Conservation (phyloP, 768 basidiomycete genomes). For the Flagelloscypha sp. region DNA sequence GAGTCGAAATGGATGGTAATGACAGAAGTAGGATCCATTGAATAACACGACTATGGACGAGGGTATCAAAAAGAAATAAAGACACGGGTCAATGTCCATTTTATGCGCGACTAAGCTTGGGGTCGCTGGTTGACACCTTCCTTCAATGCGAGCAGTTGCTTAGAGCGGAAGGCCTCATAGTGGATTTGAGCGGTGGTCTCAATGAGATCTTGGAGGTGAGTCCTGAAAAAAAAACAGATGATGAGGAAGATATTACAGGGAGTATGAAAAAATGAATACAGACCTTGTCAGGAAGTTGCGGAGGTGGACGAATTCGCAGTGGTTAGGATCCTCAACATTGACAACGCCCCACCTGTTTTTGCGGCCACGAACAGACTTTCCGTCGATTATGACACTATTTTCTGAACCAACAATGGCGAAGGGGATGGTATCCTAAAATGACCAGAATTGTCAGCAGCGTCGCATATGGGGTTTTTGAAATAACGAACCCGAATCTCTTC, state of each 20-base stretch:
- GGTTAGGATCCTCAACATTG: constrained; percentile 92
- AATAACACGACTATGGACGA: too few species aligned
- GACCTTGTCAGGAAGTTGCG: constrained; percentile 93
- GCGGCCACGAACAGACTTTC: constrained; percentile 89
- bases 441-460: neutral
- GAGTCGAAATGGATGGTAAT: too few species aligned
- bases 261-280: constrained; percentile 14
- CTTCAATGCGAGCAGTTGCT: constrained; percentile 94
- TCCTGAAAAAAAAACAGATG: constrained; percentile 35
- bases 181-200: constrained; percentile 99
- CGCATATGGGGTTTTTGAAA: neutral
- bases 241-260: constrained; percentile 1
- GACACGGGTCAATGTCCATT: too few species aligned
- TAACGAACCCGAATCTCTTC: constrained; percentile 74
- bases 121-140: constrained; percentile 81
- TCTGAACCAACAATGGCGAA: constrained; percentile 99
- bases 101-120: too few species aligned
- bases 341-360: constrained; percentile 99
- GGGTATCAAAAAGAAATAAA: too few species aligned
- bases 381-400: constrained; percentile 89
- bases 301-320: constrained; percentile 97
- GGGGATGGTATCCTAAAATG: constrained; percentile 75
- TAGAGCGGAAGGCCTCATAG: constrained; percentile 99
- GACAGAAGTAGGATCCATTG: too few species aligned
- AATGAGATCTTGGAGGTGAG: constrained; percentile 96